Evolutionary conservation across 139 green algal species (phyloP).

Genomic region (Chlorella vulgaris): DNA sequence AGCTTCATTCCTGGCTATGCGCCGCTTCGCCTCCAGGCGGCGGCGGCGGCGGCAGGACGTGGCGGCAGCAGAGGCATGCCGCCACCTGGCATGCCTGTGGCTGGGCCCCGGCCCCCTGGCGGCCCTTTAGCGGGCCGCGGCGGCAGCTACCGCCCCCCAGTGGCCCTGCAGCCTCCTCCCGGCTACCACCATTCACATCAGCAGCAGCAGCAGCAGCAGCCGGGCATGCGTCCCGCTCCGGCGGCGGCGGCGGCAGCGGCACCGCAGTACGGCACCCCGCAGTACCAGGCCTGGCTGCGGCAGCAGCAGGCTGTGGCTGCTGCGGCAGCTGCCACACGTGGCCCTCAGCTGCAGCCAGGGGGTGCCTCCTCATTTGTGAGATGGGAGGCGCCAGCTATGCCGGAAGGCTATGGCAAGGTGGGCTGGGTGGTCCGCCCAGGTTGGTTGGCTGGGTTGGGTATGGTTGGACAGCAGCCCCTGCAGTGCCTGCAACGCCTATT

Average conservation of each 20-base stretch:
- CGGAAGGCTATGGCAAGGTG: neutral
- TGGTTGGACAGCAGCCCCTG: too few relatives aligned
- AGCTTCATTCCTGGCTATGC: neutral
- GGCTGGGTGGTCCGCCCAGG: neutral
- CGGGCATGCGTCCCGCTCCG: too few relatives aligned
- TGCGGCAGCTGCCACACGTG: neutral
- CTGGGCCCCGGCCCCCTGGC: neutral
- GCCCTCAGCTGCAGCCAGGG: neutral
- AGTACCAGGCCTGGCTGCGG: slow-evolving; percentile 12
- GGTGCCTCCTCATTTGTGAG: neutral
- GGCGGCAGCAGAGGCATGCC: too few relatives aligned
- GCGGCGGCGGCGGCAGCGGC: neutral
- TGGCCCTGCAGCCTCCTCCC: slow-evolving; percentile 8
- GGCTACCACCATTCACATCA: too few relatives aligned
- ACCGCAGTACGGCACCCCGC: neutral
- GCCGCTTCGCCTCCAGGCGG: neutral
- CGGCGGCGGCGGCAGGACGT: neutral
- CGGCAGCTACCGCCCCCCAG: slow-evolving; percentile 15
- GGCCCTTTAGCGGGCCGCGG: neutral
- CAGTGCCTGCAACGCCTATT: too few relatives aligned
- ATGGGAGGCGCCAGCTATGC: slow-evolving; percentile 14
- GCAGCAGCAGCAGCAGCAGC: neutral
- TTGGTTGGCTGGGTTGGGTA: too few relatives aligned
- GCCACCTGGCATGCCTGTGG: neutral
- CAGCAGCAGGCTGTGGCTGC: slow-evolving; percentile 3